Evolutionary conservation across 352 stramenopile genomes (phyloP), one percentile per base, ranked within the genome.

Genomic region (Aphanomyces euteiches): DNA sequence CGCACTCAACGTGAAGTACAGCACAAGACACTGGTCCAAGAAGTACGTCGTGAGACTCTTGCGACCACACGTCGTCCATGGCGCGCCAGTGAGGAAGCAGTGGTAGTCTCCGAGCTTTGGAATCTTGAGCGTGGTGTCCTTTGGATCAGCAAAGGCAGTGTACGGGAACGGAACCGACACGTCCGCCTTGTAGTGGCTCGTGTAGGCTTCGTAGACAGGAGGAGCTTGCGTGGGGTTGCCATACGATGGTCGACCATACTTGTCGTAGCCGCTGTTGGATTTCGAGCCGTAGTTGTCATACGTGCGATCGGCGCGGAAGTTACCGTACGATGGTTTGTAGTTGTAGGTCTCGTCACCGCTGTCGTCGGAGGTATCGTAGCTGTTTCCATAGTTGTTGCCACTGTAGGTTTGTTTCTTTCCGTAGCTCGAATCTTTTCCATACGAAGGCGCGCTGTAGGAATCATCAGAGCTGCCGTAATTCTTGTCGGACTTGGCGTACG

Each of bases 21-120:
- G 60, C n/a, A 45, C 43, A n/a, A 70, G 47, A 34, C 64, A 70
- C 10, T 70, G 64, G 54, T 70, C 64, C 28, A 70, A 34, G 34
- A 70, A 70, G 64, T 70, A 70, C n/a, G n/a, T 70, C 19, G 64
- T 70, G 13, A 70, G 19, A 12, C 43, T 70, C 64, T 70, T 70
- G 34, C 64, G 64, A 5, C 64, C 64, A 41, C 64, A 70, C 15
- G 64, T 60, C 17, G 64, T 70, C 64, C 64, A 70, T 17, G 64
- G 64, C 12, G 64, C 64, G 4, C 64, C 64, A 37, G 64, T 70
- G 13, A 70, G 39, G 47, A 70, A 70, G 39, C 64, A 70, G 10
- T 70, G 64, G 45, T 70, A 61, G 47, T 70, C 64, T 13, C 43
- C 64, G 7, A 70, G 38, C 47, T 70, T 70, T 13, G 64, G 64